Base-by-base conservation (phyloP, 768 basidiomycete genomes). In the Punctularia strigosozonata region DNA sequence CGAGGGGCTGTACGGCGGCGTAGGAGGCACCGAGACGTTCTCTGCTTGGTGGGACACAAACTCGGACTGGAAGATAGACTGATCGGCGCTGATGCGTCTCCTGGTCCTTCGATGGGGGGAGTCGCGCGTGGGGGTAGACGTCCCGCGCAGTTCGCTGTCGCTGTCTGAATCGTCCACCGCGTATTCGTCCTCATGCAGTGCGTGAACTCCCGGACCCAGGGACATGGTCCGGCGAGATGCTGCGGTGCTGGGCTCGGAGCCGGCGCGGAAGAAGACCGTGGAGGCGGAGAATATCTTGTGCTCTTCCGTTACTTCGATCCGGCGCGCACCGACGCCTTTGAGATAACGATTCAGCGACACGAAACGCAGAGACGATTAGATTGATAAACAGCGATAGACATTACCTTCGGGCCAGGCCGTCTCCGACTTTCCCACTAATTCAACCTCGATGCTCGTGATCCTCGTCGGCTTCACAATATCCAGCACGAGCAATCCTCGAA, bases 381-480 rank as follows among this genome's bases (percentile, higher is more conserved):
- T 42, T 17, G 39, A 32, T 28, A 28, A 7, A 25, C 25, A 23
- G 24, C 38, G 10, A 54, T 68, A 37, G n/a, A n/a, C n/a, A n/a
- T n/a, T 43, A 90, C 92, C 87, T 70, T 95, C 90, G 2, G 82
- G 78, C 81, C 89, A 95, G 25, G 76, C 71, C 4, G 79, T 83
- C 18, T 67, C 60, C 3, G 79, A 67, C 42, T 66, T 80, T 3
- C 85, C 91, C 32, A 77, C 65, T 17, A 99, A 61, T 54, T 80
- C 75, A 26, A 95, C 65, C 40, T 80, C 80, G 41, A 99, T 91
- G 50, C 78, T 83, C 23, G 82, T 79, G 47, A 99, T 79, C 55
- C 78, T 78, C 38, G 77, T 90, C 1, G 90, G 77, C 54, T 94
- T 94, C 22, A 64, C 63, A 28, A 84, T 59, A 12, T 62, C 66